Base-by-base conservation (phyloP, 805 yeast genomes). In the Brettanomyces bruxellensis region DNA sequence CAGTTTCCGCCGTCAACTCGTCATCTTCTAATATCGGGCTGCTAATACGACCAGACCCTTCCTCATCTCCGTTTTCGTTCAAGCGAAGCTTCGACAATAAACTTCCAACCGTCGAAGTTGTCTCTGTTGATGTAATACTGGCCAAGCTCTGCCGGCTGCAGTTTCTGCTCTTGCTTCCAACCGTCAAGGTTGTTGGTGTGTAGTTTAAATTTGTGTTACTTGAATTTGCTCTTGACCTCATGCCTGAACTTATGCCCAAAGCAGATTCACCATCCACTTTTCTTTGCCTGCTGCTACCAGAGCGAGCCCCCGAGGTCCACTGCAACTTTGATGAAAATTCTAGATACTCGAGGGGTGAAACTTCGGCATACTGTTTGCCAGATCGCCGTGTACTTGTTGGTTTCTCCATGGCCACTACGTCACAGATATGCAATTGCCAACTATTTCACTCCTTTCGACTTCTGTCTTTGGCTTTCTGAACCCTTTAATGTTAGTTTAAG, bases 51-150 rank as follows among this genome's bases (percentile, higher is more conserved):
- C 6, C 38, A 13, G 6, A 30, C 18, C 7, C 23, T 9, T 55
- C 52, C 40, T 51, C 51, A 57, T 56, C 54, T 14, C 62, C 67
- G 9, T 56, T 62, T 24, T 65, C 69, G 14, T 59, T 55, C 12
- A 66, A 50, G 22, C 58, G 60, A 14, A 66, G 43, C 41, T 57
- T 62, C 38, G 64, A 69, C 18, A 66, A 49, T 7, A 66, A 49
- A 45, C 69, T 49, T 1, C 64, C 67, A 3, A 64, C 59, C 2
- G 66, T 59, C 2, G 59, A 49, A 1, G 52, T 50, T 1, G 63
- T 56, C n/a, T 59, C 65, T 3, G 47, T 45, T 2, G 65, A 60
- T 0, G 51, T 40, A 39, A 56, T 5, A 30, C 46, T 43, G 37
- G 34, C 13, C 5, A 43, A 12, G 14, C 41, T 37, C 9, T 28